Evolutionary conservation across 257 asterid species (phyloP), one percentile per base, ranked within the genome.

Genomic region (Salvia miltiorrhiza): DNA sequence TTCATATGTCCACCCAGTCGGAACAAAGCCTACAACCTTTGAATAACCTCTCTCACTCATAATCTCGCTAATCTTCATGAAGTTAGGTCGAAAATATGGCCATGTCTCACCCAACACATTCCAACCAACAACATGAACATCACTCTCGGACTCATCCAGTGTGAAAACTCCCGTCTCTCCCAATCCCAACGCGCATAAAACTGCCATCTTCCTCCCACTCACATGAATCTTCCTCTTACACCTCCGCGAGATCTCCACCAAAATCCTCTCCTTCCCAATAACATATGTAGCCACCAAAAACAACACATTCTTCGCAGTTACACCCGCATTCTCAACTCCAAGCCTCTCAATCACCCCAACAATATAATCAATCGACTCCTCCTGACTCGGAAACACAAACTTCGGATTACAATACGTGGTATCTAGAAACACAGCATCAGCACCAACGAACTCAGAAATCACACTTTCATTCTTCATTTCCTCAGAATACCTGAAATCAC

Each of bases 1-100:
- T 79, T 90, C 97, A 77, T 86, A 93, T 20, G 97, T 93, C 98
- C 98, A 93, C 49, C 98, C 97, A 0, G 97, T 90, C 4, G 95
- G 98, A 69, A 90, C 95, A 84, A 93, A 90, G 24, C 98, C 96
- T 43, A 93, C 90, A 35, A 90, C 92, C 80, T 78, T 90, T 4
- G 89, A 80, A 64, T 86, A 93, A 72, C 90, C 95, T 70, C 66
- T 93, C 76, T 81, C 93, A 73, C 73, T 83, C 98, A 90, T 90
- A 60, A 93, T 75, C 83, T 93, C 97, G 24, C 82, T 76, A 84
- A 90, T 80, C 74, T 82, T 83, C 70, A 26, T 78, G 69, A 88
- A 93, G 80, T 86, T 88, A n/a, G 96, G 98, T 30, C 87, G 82
- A 62, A 93, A 93, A 70, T 85, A 90, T 0, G 97, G 98, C 98